Percentiles rank a stretch among this genome's conserved stretches.
Conservation (phyloP, 257 asterid genomes). For the Ocimum tenuiflorum region DNA sequence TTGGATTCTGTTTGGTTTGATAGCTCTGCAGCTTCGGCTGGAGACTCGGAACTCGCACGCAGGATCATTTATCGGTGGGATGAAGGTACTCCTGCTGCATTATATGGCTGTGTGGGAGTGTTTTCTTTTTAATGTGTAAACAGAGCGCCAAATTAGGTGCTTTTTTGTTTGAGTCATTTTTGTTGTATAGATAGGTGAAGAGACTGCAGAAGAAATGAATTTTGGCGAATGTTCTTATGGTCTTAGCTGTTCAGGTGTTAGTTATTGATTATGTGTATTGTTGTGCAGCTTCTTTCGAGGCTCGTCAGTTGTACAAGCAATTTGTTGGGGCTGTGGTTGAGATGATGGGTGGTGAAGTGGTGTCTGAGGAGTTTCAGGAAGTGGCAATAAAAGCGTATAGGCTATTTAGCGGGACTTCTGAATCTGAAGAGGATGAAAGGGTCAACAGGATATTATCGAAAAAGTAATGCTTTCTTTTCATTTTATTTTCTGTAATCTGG, state of each 20-base stretch:
- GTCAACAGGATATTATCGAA: slow-evolving; percentile 38
- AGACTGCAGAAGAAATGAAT: slow-evolving; percentile 1
- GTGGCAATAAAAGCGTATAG: slow-evolving; percentile 62
- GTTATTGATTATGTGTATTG: not conserved
- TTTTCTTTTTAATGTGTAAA: not conserved
- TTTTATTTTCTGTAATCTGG: not conserved
- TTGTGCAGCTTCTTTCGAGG: slow-evolving; percentile 63
- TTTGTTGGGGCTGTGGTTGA: slow-evolving; percentile 65
- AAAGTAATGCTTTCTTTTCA: slow-evolving; percentile 32
- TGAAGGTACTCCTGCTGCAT: slow-evolving; percentile 44
- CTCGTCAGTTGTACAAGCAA: slow-evolving; percentile 68
- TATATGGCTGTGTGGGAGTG: not conserved
- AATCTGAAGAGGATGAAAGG: slow-evolving; percentile 42
- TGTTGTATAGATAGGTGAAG: not conserved
- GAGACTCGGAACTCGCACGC: slow-evolving; percentile 73
- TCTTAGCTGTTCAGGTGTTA: not conserved
- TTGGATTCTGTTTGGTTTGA: slow-evolving; percentile 6
- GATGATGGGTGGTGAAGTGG: slow-evolving; percentile 71
- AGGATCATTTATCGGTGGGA: slow-evolving; percentile 67
- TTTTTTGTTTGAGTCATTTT: not conserved
- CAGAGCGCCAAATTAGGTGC: not conserved
- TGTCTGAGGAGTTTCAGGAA: slow-evolving; percentile 84
- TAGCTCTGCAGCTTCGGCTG: slow-evolving; percentile 50
- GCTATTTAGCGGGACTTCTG: slow-evolving; percentile 38
- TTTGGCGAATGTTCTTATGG: not conserved